Conservation (phyloP, 768 basidiomycete genomes). For the Tylopilus felleus region DNA sequence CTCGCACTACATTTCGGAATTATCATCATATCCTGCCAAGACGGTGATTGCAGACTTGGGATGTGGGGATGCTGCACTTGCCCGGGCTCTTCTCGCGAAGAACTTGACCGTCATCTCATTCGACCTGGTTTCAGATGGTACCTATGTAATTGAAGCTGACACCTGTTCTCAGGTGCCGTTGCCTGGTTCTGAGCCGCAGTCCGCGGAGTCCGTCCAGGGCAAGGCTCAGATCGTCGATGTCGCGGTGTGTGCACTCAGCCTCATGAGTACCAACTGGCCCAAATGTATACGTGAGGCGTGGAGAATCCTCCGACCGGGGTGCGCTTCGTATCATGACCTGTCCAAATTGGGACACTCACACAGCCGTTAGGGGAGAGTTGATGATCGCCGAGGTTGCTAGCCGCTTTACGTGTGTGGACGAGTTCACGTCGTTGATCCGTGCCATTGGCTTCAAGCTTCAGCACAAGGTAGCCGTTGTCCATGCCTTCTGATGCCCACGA, state of each 20-base stretch:
- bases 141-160: slow-evolving; percentile 87
- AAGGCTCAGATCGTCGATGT: slow-evolving; percentile 84
- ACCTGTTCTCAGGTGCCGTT: slow-evolving; percentile 77
- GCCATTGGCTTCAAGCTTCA: slow-evolving; percentile 72
- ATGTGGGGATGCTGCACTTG: slow-evolving; percentile 91
- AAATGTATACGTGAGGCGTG: slow-evolving; percentile 84
- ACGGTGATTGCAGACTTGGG: slow-evolving; percentile 90
- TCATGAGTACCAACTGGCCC: slow-evolving; percentile 99
- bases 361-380: slow-evolving; percentile 60
- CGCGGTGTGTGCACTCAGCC: slow-evolving; percentile 88
- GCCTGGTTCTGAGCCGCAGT: slow-evolving; percentile 67
- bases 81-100: slow-evolving; percentile 65
- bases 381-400: slow-evolving; percentile 90
- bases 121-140: slow-evolving; percentile 72
- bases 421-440: slow-evolving; percentile 60
- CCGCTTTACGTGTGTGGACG: slow-evolving; percentile 66
- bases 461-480: slow-evolving; percentile 50
- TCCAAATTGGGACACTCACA: slow-evolving; percentile 7
- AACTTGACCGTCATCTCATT: slow-evolving; percentile 72
- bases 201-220: slow-evolving; percentile 40
- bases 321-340: slow-evolving; percentile 28
- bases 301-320: slow-evolving; percentile 84
- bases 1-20: slow-evolving; percentile 65
- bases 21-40: slow-evolving; percentile 60
- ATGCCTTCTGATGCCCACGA: background rate